Base-by-base conservation (phyloP, 1,284 basidiomycete genomes). In the Retiboletus fuscus region DNA sequence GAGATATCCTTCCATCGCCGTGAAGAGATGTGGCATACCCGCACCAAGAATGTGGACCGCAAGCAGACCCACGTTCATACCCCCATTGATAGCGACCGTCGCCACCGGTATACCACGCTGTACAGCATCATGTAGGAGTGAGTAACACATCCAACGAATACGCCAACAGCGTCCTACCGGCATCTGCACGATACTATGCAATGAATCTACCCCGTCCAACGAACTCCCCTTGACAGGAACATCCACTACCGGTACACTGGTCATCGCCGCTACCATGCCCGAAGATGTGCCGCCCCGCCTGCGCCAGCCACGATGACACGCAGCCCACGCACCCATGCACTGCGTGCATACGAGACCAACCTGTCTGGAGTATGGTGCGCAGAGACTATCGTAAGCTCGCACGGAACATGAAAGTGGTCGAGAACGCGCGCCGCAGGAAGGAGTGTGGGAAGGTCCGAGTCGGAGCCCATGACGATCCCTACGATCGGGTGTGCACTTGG, bases 141-240 rank as follows among this genome's bases (percentile, higher is more conserved):
- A 77, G 66, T 28, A 58, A 22, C 15, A 11, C 10, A 5, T 24
- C n/a, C 26, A 20, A 15, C 44, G 15, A 34, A 57, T 15, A 60
- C 11, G 8, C 12, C n/a, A 39, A 69, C 64, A 64, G 28, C 30
- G 18, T 88, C 94, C 78, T 79, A 96, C 95, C 24, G 97, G 97
- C 97, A 99, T 99, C 85, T 99, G 97, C 18, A 99, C 96, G 77
- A 99, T 99, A 80, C 95, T 97, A 82, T 98, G 93, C 75, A 99
- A 84, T 30, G 96, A 96, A 83, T 99, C 97, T 1, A 99, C 96
- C 8, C 97, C 97, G 82, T 98, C 97, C 30, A 99, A 86, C 0
- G 92, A 90, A 82, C 95, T 96, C 20, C 96, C 97, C 82, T 97
- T 98, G 69, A 99, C 97, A 2, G 97, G 97, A 1, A 99, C 97